Conservation (phyloP, 768 basidiomycete species). For the Suillus subluteus region DNA sequence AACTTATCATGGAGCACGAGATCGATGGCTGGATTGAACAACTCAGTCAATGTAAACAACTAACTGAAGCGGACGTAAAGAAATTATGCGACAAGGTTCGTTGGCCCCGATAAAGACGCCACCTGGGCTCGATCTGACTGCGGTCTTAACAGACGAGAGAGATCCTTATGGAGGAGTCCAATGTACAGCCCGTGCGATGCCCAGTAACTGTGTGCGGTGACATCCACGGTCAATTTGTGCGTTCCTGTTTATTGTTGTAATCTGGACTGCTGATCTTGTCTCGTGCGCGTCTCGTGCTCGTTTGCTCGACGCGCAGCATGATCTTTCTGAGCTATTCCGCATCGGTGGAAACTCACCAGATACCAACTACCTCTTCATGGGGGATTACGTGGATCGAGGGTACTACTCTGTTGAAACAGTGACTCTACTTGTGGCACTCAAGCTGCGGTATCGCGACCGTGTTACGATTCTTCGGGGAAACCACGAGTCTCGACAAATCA, state of each 20-base stretch:
- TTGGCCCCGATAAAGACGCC: conserved; percentile 19
- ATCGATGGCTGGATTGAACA: conserved; percentile 97
- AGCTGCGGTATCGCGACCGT: conserved; percentile 96
- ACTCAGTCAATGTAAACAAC: conserved; percentile 95
- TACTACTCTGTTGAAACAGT: conserved; percentile 99
- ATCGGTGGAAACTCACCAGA: conserved; percentile 99
- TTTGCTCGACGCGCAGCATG: conserved; percentile 71
- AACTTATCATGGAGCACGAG: conserved; percentile 58
- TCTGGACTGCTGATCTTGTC: conserved; percentile 29
- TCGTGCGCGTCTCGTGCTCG: conserved; percentile 15
- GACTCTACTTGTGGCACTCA: conserved; percentile 94
- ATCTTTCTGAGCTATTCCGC: conserved; percentile 97
- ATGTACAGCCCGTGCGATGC: conserved; percentile 97
- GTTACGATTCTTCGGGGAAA: conserved; percentile 98
- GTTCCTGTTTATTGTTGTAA: conserved; percentile 43
- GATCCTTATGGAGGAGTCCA: conserved; percentile 98
- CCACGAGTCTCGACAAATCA: conserved; percentile 99
- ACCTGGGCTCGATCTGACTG: conserved; percentile 21
- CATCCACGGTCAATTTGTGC: conserved; percentile 99
- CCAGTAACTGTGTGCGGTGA: conserved; percentile 99
- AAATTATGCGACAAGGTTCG: conserved; percentile 97
- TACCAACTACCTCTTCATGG: conserved; percentile 99
- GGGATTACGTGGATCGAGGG: conserved; percentile 98
- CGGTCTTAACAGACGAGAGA: conserved; percentile 78
- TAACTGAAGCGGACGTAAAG: conserved; percentile 95